Conservation (phyloP, 345 rosid species). For the Populus davidiana region DNA sequence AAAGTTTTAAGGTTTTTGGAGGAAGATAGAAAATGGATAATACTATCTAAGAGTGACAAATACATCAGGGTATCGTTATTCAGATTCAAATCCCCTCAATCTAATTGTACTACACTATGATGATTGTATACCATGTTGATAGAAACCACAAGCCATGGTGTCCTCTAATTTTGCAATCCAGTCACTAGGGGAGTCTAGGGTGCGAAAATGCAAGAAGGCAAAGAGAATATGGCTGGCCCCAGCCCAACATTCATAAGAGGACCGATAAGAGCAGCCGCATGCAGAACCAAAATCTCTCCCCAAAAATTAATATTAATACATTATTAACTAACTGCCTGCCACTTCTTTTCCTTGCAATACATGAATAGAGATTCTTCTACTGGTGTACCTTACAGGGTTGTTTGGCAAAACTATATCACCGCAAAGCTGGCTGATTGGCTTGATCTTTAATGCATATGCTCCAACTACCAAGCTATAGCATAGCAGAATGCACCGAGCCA, state of each 20-base stretch:
- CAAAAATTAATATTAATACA: constrained; percentile 2
- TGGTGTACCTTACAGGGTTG: not conserved
- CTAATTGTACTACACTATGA: not conserved
- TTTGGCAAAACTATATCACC: not conserved
- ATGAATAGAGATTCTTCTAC: not conserved
- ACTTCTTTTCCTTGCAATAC: not conserved
- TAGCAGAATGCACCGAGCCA: not conserved
- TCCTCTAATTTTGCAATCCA: not conserved
- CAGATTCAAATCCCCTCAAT: not conserved
- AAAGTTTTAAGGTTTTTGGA: not conserved
- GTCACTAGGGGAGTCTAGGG: not conserved
- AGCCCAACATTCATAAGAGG: not conserved
- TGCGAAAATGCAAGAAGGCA: not conserved
- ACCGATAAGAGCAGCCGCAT: not conserved
- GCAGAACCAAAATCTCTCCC: not conserved
- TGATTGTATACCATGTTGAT: not conserved
- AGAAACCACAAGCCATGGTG: not conserved
- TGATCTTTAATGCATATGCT: not conserved
- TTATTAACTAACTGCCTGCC: not conserved
- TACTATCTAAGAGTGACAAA: not conserved
- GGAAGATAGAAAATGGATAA: not conserved
- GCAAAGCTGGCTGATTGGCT: not conserved
- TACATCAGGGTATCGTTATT: not conserved
- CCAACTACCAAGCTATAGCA: not conserved
- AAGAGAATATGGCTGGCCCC: not conserved